phyloP scores from a whole-genome alignment of 805 yeast genomes.

The Scheffersomyces amazonensis region DNA sequence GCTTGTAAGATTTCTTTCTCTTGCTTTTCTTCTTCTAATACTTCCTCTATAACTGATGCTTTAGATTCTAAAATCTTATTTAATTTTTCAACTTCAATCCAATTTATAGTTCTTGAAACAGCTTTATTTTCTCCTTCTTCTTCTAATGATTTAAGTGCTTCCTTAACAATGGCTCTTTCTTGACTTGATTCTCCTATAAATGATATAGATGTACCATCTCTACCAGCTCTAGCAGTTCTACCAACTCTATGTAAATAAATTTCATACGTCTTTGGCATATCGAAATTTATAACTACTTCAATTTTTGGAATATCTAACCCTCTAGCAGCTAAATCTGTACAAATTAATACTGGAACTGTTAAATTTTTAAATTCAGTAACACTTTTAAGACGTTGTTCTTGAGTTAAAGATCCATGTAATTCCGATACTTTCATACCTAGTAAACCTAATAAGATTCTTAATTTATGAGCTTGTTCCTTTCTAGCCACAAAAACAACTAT shows the following conservation, averaged over 20 bases:
- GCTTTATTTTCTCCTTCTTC: conserved; percentile 49
- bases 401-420: conserved; percentile 78
- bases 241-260: conserved; percentile 96
- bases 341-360: conserved; percentile 80
- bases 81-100: conserved; percentile 76
- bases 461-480: conserved; percentile 84
- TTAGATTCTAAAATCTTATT: conserved; percentile 60
- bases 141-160: conserved; percentile 70
- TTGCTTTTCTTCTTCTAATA: conserved; percentile 80
- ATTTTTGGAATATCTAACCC: conserved; percentile 99
- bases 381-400: conserved; percentile 88
- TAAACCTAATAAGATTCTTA: conserved; percentile 73
- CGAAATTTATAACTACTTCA: conserved; percentile 90
- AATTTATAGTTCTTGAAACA: conserved; percentile 87
- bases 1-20: conserved; percentile 86
- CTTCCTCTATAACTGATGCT: conserved; percentile 63
- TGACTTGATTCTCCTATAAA: conserved; percentile 89
- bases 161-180: conserved; percentile 89
- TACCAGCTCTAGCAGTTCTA: conserved; percentile 99
- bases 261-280: conserved; percentile 92
- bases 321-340: conserved; percentile 98
- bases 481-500: conserved; percentile 89
- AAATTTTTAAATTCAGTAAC: conserved; percentile 80
- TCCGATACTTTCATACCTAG: conserved; percentile 77
- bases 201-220: conserved; percentile 90